Conservation (phyloP, 2,329 filamentous ascomycete genomes). For the Aspergillus fumigatus region DNA sequence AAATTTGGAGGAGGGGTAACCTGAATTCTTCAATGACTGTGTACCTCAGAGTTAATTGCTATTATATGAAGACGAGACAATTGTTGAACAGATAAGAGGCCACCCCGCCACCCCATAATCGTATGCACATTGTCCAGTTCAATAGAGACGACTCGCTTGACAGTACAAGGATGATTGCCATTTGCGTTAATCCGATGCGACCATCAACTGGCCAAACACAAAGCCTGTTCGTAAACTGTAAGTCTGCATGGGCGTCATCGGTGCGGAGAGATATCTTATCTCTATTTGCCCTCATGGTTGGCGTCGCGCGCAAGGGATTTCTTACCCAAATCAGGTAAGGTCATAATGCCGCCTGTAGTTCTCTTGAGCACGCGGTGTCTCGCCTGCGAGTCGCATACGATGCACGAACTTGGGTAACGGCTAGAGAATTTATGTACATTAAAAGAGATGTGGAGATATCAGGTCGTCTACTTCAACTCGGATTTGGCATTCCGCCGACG, state of each 20-base stretch:
- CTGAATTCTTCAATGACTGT: neutral
- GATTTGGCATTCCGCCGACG: conserved; percentile 44
- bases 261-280: conserved; percentile 5
- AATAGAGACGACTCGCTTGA: neutral
- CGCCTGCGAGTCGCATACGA: conserved; percentile 10
- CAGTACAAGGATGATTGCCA: conserved; percentile 10
- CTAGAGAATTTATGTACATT: conserved; percentile 10
- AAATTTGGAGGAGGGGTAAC: neutral
- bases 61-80: neutral
- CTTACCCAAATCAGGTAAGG: conserved; percentile 35
- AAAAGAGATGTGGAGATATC: neutral
- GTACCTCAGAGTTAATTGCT: neutral
- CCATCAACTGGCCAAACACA: neutral
- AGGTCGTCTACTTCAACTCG: neutral
- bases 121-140: neutral
- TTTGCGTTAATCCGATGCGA: conserved; percentile 29
- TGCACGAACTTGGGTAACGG: conserved; percentile 10
- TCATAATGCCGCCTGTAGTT: conserved; percentile 4
- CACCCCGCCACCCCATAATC: neutral
- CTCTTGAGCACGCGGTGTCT: neutral
- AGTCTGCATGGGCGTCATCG: neutral
- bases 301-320: conserved; percentile 22
- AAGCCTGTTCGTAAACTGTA: neutral
- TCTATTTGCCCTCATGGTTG: neutral
- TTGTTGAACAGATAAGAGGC: neutral